Percentiles rank a stretch among this genome's conserved stretches.
Conservation (phyloP, 495 filamentous ascomycete species). For the Geoglossum glabrum region DNA sequence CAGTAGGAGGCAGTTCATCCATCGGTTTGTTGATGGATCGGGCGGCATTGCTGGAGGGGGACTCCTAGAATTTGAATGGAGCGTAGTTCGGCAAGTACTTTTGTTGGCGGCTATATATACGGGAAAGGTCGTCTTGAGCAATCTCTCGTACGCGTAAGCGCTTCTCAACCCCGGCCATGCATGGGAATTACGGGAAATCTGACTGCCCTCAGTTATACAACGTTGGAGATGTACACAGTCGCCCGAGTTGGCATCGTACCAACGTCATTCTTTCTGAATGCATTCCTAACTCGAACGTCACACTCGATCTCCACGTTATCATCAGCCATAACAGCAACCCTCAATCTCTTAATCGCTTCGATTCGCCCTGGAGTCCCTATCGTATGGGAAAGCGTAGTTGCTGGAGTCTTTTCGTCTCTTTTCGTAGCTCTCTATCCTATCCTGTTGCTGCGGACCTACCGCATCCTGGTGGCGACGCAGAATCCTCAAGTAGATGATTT, state of each 20-base stretch:
- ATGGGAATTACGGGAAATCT: background rate
- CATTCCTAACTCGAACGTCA: slow-evolving; percentile 19
- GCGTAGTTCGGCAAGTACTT: slow-evolving; percentile 21
- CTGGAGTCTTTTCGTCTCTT: slow-evolving; percentile 29
- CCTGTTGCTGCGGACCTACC: slow-evolving; percentile 26
- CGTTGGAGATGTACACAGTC: slow-evolving; percentile 26
- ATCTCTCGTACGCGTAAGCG: slow-evolving; percentile 28
- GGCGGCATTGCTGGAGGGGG: slow-evolving; percentile 33
- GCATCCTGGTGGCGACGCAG: slow-evolving; percentile 14
- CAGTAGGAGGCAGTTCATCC: slow-evolving; percentile 5
- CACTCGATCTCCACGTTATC: slow-evolving; percentile 27
- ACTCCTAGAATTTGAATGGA: slow-evolving; percentile 27
- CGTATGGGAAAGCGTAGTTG: slow-evolving; percentile 27
- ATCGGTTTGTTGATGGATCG: slow-evolving; percentile 13
- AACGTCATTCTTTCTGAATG: slow-evolving; percentile 24
- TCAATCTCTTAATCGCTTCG: slow-evolving; percentile 26
- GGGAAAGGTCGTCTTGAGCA: slow-evolving; percentile 27
- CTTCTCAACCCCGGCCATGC: background rate
- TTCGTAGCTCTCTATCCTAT: slow-evolving; percentile 30
- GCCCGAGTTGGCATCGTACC: slow-evolving; percentile 27
- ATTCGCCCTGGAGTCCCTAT: slow-evolving; percentile 21
- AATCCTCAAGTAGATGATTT: slow-evolving; percentile 13
- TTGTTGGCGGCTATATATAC: slow-evolving; percentile 26
- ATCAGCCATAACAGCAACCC: slow-evolving; percentile 26
- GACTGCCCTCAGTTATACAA: slow-evolving; percentile 20